These are phyloP conservation scores for Fibroporia radiculosa DNA, from an alignment of 768 basidiomycete genomes.

Conservation along the genomic window DNA sequence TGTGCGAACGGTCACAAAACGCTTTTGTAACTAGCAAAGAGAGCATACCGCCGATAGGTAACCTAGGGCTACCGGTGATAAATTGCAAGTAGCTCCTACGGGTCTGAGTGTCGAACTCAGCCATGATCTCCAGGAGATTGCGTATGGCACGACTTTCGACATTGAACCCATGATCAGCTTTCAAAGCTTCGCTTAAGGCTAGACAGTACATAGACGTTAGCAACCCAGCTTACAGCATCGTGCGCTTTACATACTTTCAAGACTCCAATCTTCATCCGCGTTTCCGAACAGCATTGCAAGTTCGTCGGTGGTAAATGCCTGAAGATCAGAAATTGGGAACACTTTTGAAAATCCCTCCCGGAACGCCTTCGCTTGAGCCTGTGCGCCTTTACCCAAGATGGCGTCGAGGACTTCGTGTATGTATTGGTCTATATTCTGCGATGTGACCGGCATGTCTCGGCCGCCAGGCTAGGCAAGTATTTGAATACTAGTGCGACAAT, in stretches of 20 bases:
- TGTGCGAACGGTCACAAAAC: neutral
- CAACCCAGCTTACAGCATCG: neutral
- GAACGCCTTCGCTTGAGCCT: slow-evolving; percentile 83
- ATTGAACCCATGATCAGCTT: slow-evolving; percentile 98
- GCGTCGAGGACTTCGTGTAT: slow-evolving; percentile 80
- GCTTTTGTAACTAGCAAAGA: neutral
- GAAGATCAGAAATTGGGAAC: slow-evolving; percentile 86
- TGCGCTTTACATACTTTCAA: slow-evolving; percentile 59
- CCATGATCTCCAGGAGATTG: slow-evolving; percentile 81
- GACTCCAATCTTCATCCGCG: slow-evolving; percentile 94
- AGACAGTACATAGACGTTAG: neutral
- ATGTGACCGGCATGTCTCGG: slow-evolving; percentile 70
- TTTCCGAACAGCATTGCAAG: slow-evolving; percentile 95
- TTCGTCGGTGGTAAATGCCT: slow-evolving; percentile 91
- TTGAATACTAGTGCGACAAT: slow-evolving; percentile 2
- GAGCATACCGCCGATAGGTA: slow-evolving; percentile 85
- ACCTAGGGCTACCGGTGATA: slow-evolving; percentile 93
- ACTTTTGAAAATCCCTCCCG: slow-evolving; percentile 93
- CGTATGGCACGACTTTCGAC: slow-evolving; percentile 88
- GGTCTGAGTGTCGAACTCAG: slow-evolving; percentile 61
- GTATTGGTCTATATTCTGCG: slow-evolving; percentile 86
- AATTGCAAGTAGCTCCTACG: slow-evolving; percentile 92
- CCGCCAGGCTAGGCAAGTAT: slow-evolving; percentile 86
- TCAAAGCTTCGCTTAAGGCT: slow-evolving; percentile 87
- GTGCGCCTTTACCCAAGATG: slow-evolving; percentile 75